Conservation (phyloP, 495 filamentous ascomycete genomes). For the Lichenothelia convexa region DNA sequence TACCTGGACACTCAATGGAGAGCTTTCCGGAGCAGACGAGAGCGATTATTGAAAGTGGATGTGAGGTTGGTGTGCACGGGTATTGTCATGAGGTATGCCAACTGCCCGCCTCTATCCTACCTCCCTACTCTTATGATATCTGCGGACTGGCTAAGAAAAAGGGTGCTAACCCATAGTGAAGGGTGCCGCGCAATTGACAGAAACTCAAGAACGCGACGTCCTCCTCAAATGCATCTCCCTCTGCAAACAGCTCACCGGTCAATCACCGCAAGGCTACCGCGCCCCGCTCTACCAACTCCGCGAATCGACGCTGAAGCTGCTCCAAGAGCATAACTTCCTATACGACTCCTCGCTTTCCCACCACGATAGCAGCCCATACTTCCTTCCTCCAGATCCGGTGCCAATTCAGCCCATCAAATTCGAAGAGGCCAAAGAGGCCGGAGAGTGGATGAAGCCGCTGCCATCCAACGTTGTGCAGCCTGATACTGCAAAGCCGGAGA, state of each 20-base stretch:
- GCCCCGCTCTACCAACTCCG: slow-evolving; percentile 40
- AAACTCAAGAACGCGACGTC: slow-evolving; percentile 38
- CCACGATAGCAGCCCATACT: slow-evolving; percentile 36
- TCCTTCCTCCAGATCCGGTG: slow-evolving; percentile 26
- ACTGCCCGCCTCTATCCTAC: slow-evolving; percentile 1
- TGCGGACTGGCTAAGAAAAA: too few species aligned
- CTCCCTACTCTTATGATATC: background rate
- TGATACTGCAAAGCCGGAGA: background rate
- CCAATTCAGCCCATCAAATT: slow-evolving; percentile 34
- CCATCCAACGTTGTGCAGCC: slow-evolving; percentile 17
- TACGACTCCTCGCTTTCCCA: slow-evolving; percentile 38
- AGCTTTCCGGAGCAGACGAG: slow-evolving; percentile 36
- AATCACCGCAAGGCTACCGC: slow-evolving; percentile 36
- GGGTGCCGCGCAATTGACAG: slow-evolving; percentile 35
- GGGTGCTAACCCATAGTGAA: too few species aligned
- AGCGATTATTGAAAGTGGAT: slow-evolving; percentile 34
- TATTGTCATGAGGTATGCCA: slow-evolving; percentile 46
- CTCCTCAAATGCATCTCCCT: slow-evolving; percentile 34
- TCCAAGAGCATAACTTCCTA: slow-evolving; percentile 36
- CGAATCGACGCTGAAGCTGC: slow-evolving; percentile 33
- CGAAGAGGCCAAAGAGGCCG: slow-evolving; percentile 25
- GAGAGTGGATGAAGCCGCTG: slow-evolving; percentile 38
- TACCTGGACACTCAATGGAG: slow-evolving; percentile 44
- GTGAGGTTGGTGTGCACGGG: slow-evolving; percentile 42
- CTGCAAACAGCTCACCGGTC: slow-evolving; percentile 29